Evolutionary conservation across 768 basidiomycete genomes (phyloP), one percentile per base, ranked within the genome.

Genomic region (Peribolospora baueri): DNA sequence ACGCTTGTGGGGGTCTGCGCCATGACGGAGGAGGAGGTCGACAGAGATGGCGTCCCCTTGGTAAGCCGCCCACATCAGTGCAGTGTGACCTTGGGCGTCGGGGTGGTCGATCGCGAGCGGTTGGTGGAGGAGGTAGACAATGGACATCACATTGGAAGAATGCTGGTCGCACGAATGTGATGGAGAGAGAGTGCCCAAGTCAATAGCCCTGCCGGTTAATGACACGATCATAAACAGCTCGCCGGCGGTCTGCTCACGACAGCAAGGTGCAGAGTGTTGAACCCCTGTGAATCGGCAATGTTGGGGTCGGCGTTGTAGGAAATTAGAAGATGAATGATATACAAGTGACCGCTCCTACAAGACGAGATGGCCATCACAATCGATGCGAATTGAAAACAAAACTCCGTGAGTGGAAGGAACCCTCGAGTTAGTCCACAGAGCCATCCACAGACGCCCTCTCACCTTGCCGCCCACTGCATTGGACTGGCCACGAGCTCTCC

Each of bases 21-120:
- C 85, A 60, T 90, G 84, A 55, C 79, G 76, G 52, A 98, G 73
- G 46, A 98, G 69, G 49, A 97, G 68, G 59, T 95, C 88, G 5
- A 97, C 88, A 3, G 84, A 86, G 42, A 97, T 75, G 2, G 87
- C 88, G 64, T 98, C 93, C 49, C 93, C 93, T 66, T 98, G 93
- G 68, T 97, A 98, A 7, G 87, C 85, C 5, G 93, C 93, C 93
- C 93, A 98, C 85, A 95, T 93, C 51, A 97, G 73, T 0, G 84
- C 75, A 0, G 91, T 93, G 65, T 97, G 93, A 0, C 93, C 93
- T 62, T 85, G 82, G 1, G 79, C 72, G 66, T 98, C 93, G 46
- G 79, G 75, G 50, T 81, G 81, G 65, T 98, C 93, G 56, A 95
- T 81, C 47, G 78, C 80, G n/a, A 57, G 58, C 9, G 56, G 48